Conservation (phyloP, 1,284 basidiomycete genomes). For the Austroboletus rostrupii region DNA sequence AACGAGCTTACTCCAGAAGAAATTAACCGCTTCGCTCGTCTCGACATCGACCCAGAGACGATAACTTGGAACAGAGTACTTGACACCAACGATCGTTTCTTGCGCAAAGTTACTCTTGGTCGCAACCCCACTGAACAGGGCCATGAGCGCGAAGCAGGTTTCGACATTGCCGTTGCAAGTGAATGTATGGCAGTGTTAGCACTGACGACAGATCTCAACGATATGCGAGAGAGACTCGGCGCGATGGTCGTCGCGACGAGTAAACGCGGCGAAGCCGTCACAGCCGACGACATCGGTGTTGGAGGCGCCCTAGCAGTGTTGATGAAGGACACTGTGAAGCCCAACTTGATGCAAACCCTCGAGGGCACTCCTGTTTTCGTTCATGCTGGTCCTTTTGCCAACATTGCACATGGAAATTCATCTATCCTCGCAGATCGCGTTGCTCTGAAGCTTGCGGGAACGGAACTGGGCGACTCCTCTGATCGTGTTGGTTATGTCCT, state of each 20-base stretch:
- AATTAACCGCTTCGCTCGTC: conserved; percentile 82
- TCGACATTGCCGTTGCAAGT: conserved; percentile 96
- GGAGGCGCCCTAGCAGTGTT: conserved; percentile 95
- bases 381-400: conserved; percentile 97
- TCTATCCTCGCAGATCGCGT: conserved; percentile 96
- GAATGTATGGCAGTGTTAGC: conserved; percentile 99
- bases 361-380: conserved; percentile 99
- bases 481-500: conserved; percentile 91
- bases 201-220: conserved; percentile 80
- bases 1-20: conserved; percentile 92
- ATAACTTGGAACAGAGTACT: conserved; percentile 98
- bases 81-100: conserved; percentile 96
- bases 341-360: conserved; percentile 97
- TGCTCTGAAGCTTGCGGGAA: conserved; percentile 94
- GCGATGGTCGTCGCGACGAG: conserved; percentile 97
- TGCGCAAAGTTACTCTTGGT: conserved; percentile 92
- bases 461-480: conserved; percentile 84
- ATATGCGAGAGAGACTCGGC: conserved; percentile 91
- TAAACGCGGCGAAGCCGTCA: conserved; percentile 88
- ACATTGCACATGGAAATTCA: conserved; percentile 99
- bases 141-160: conserved; percentile 84
- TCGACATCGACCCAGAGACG: conserved; percentile 88
- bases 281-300: conserved; percentile 95
- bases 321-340: conserved; percentile 99
- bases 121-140: conserved; percentile 90